A percentile compares a stretch with the other conserved stretches of the same genome.
These are phyloP conservation scores for Tieghemostelium lacteum DNA, from an alignment of 78 protist genomes.

Conservation along the genomic window DNA sequence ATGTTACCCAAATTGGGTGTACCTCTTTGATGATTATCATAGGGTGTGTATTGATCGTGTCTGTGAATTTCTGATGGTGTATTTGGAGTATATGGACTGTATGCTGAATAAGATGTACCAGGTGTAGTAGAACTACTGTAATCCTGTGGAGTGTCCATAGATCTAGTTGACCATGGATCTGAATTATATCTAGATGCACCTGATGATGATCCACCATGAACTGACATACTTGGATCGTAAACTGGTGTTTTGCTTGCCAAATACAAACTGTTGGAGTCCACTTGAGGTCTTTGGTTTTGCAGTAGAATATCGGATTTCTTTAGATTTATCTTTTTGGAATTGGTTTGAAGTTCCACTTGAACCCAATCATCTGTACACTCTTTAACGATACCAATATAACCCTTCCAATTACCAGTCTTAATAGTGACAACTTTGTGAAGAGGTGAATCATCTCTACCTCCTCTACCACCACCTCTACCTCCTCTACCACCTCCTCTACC, in stretches of 20 bases:
- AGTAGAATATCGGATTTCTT: conserved; percentile 11
- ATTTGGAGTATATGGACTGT: conserved; percentile 53
- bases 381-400: conserved; percentile 73
- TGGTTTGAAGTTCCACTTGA: conserved; percentile 81
- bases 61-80: conserved; percentile 29
- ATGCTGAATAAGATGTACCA: conserved; percentile 13
- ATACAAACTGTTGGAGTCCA: not conserved
- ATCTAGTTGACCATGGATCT: conserved; percentile 46
- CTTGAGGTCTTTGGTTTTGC: conserved; percentile 10
- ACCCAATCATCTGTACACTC: conserved; percentile 81
- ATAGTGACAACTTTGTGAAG: conserved; percentile 76
- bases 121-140: conserved; percentile 27
- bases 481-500: conserved; percentile 6
- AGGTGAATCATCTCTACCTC: conserved; percentile 70
- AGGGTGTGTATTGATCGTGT: not conserved
- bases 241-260: conserved; percentile 47
- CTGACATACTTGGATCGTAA: conserved; percentile 53
- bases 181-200: conserved; percentile 17
- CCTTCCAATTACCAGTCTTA: conserved; percentile 71
- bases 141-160: not conserved
- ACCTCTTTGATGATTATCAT: not conserved
- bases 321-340: conserved; percentile 39
- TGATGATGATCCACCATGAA: conserved; percentile 10
- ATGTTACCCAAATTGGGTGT: conserved; percentile 11
- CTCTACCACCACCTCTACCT: conserved; percentile 21